Evolutionary conservation across 75 land plant genomes (phyloP).

Genomic region (Pinus tabuliformis): DNA sequence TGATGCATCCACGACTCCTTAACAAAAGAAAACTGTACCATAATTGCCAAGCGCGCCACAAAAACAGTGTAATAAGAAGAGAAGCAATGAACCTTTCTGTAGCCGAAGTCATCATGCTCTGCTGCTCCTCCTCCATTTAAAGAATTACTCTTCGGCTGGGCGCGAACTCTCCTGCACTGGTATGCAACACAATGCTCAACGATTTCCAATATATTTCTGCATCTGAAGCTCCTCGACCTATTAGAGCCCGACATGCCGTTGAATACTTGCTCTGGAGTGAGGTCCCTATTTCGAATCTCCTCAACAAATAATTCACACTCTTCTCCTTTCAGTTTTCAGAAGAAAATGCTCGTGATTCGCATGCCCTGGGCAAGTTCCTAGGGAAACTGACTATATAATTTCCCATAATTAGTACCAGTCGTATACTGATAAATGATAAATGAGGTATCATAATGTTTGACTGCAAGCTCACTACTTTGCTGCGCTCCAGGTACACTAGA

Average conservation of each 20-base stretch:
- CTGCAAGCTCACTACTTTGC: no score
- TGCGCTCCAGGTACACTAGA: no score
- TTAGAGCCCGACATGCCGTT: neutral
- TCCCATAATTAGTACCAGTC: no score
- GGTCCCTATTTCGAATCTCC: neutral
- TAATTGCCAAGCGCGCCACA: conserved; percentile 75
- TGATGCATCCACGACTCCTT: no score
- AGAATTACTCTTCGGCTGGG: neutral
- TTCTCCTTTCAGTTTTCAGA: neutral
- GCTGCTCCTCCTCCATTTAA: neutral
- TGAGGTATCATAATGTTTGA: no score
- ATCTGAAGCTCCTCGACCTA: neutral
- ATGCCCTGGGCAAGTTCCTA: no score
- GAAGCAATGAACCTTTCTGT: conserved; percentile 29
- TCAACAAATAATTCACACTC: neutral
- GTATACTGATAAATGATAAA: no score
- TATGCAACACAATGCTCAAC: neutral
- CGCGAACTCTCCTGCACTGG: neutral
- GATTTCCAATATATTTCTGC: neutral
- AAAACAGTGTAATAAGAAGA: conserved; percentile 75
- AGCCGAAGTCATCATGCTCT: neutral
- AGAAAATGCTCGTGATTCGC: no score
- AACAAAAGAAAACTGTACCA: conserved; percentile 31
- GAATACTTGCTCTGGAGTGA: neutral
- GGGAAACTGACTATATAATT: no score